Evolutionary conservation across 768 basidiomycete species (phyloP).

Genomic region (Neoboletus magnificus): DNA sequence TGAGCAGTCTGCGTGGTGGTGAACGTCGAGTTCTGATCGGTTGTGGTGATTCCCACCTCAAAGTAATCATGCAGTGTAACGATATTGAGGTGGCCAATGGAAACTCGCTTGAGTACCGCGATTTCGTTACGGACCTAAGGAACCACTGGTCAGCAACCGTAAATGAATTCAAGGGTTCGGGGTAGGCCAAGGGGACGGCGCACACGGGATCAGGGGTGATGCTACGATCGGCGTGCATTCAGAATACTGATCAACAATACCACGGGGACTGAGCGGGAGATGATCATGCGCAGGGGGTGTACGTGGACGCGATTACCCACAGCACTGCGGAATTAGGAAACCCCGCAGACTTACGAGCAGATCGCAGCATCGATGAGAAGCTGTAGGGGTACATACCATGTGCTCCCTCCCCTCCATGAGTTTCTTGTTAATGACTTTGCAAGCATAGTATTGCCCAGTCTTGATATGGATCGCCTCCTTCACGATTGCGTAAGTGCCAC

Average conservation of each 20-base stretch:
- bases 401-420: slow-evolving; percentile 97
- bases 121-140: slow-evolving; percentile 94
- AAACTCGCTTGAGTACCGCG: slow-evolving; percentile 88
- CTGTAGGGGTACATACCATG: slow-evolving; percentile 62
- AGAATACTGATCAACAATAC: slow-evolving; percentile 7
- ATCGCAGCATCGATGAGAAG: slow-evolving; percentile 8
- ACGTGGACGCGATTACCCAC: neutral
- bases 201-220: neutral
- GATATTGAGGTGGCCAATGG: slow-evolving; percentile 85
- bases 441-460: slow-evolving; percentile 92
- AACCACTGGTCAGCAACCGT: slow-evolving; percentile 7
- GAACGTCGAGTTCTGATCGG: neutral
- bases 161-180: slow-evolving; percentile 12
- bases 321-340: neutral
- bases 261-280: neutral
- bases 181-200: slow-evolving; percentile 3
- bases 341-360: neutral
- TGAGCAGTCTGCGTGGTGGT: slow-evolving; percentile 63
- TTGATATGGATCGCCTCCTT: slow-evolving; percentile 95
- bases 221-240: slow-evolving; percentile 12
- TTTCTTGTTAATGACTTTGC: slow-evolving; percentile 99
- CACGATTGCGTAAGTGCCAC: slow-evolving; percentile 93
- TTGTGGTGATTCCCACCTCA: slow-evolving; percentile 51
- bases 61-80: slow-evolving; percentile 97
- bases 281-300: neutral